Base-by-base conservation (phyloP, 2,329 filamentous ascomycete species). In the Spiromastix sp. region DNA sequence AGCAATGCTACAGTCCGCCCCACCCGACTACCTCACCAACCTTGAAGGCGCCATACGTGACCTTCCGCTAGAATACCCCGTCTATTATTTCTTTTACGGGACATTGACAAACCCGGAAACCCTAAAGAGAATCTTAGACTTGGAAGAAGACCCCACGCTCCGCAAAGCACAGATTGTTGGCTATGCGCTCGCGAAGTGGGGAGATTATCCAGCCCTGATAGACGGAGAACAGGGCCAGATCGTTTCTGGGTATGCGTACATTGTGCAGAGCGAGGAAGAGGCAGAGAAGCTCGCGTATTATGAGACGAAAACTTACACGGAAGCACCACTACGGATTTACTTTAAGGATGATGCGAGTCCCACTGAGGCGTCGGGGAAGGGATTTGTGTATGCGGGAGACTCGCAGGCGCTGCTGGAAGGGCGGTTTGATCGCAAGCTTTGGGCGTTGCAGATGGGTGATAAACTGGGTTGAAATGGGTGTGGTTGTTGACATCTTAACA, bases 311-410 rank as follows among this genome's bases (percentile, higher is more conserved):
- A 25, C 30, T 27, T 42, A 37, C 29, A 11, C 15, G 11, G 29
- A 16, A 11, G 13, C 29, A 6, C 29, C 6, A 16, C n/a, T 31
- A 18, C 5, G 29, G n/a, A 31, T 31, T 21, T 21, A 9, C 17
- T 35, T 41, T 38, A 19, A n/a, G 15, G 39, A 24, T 24, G 21
- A 24, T 7, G 21, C 7, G 7, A 7, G n/a, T 24, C 21, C 21
- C 7, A n/a, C 21, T 42, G 39, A 49, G 30, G 24, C 38, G 2
- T 31, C 9, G 3, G 51, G 42, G 7, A 48, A 41, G n/a, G 47
- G 45, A 4, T 52, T 52, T 34, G 41, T 48, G 43, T 52, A 52
- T 32, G 48, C 46, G 1, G 48, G 48, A 11, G 49, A 52, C 43
- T 40, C 38, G 19, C 31, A 38, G 18, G 43, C 43, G 21, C 38